Evolutionary conservation across 352 stramenopile genomes (phyloP).

Genomic region (Globisporangium nunn): DNA sequence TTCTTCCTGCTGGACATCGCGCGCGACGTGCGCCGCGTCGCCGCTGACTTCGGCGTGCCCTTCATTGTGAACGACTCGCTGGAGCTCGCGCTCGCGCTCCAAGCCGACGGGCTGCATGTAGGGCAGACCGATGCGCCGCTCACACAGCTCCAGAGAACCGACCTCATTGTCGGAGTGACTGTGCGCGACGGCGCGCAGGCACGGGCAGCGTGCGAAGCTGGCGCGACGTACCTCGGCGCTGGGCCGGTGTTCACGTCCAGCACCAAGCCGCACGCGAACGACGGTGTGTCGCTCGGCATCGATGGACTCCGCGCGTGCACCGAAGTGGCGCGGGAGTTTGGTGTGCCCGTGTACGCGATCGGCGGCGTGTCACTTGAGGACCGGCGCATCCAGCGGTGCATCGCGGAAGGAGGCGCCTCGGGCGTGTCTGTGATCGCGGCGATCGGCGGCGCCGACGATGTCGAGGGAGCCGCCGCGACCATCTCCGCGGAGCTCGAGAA

Average conservation of each 20-base stretch:
- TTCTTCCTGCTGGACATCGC: constrained; percentile 34
- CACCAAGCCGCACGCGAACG: constrained; percentile 49
- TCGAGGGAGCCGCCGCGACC: constrained; percentile 13
- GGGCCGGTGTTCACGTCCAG: constrained; percentile 45
- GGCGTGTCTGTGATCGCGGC: constrained; percentile 49
- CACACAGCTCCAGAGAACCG: constrained; percentile 12
- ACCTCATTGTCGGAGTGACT: constrained; percentile 47
- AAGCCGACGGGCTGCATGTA: constrained; percentile 47
- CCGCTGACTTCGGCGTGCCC: constrained; percentile 25
- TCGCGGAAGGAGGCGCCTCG: constrained; percentile 25
- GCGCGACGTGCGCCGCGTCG: constrained; percentile 28
- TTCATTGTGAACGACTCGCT: constrained; percentile 59
- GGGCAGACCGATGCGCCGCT: constrained; percentile 33
- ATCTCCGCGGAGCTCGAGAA: constrained; percentile 20
- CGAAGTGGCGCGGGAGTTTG: constrained; percentile 14
- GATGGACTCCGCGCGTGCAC: constrained; percentile 25
- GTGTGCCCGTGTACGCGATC: constrained; percentile 45
- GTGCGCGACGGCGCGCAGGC: constrained; percentile 41
- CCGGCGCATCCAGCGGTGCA: constrained; percentile 28
- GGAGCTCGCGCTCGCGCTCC: constrained; percentile 31
- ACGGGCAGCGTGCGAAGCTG: constrained; percentile 25
- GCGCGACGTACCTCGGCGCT: constrained; percentile 42
- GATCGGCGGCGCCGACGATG: constrained; percentile 30
- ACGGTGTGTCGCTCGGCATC: constrained; percentile 38
- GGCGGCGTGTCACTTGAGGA: constrained; percentile 34